A percentile compares a stretch with the other conserved stretches of the same genome.
Evolutionary conservation across 1,284 basidiomycete species (phyloP).

Genomic region (Bjerkandera adusta): DNA sequence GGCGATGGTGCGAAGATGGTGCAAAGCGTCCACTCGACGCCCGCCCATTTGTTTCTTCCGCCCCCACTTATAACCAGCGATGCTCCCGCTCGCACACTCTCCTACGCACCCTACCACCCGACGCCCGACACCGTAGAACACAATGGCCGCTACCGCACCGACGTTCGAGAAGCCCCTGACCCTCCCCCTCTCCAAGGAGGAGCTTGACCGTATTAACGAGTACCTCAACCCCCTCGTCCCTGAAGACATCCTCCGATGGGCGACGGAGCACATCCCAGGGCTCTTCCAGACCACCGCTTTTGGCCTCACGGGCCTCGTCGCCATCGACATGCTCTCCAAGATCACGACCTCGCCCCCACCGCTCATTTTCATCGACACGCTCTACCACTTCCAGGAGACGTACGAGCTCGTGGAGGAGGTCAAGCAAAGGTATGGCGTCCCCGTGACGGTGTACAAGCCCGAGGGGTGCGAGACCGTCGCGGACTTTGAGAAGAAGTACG

Average conservation of each 20-base stretch:
- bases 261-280: constrained; percentile 70
- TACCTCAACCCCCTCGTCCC: constrained; percentile 71
- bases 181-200: constrained; percentile 63
- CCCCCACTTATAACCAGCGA: constrained; percentile 10
- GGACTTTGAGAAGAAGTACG: constrained; percentile 85
- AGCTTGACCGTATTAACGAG: constrained; percentile 71
- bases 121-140: neutral
- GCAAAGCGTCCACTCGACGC: constrained; percentile 14
- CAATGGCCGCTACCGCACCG: constrained; percentile 17
- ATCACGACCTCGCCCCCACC: constrained; percentile 64
- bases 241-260: constrained; percentile 85
- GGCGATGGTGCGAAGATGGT: constrained; percentile 20
- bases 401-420: constrained; percentile 84
- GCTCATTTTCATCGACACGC: constrained; percentile 92
- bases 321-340: constrained; percentile 90
- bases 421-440: constrained; percentile 70
- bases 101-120: neutral
- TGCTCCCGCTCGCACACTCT: neutral
- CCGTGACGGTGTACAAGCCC: constrained; percentile 81
- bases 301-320: constrained; percentile 88
- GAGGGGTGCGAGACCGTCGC: constrained; percentile 63
- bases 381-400: constrained; percentile 96
- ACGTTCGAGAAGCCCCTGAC: constrained; percentile 47
- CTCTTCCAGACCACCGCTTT: constrained; percentile 94
- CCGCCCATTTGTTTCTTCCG: constrained; percentile 7